Evolutionary conservation across 805 yeast genomes (phyloP).

Genomic region (Scheffersomyces ergatensis): DNA sequence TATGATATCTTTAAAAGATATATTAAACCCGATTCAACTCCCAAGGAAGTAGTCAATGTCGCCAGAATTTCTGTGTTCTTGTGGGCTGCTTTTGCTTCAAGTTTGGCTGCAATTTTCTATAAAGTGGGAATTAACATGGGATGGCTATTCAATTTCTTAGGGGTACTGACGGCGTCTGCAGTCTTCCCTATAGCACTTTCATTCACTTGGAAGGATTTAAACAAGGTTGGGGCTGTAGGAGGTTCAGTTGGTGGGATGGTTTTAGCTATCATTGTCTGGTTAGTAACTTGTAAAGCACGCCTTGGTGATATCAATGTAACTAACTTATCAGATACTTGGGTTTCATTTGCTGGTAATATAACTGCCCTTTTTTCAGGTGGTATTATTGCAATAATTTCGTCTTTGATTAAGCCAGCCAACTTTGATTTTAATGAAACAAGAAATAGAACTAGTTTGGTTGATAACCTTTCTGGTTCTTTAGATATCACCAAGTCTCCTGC

Average conservation of each 20-base stretch:
- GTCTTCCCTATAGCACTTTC: slow-evolving; percentile 21
- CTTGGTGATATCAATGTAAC: slow-evolving; percentile 33
- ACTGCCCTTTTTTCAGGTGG: slow-evolving; percentile 37
- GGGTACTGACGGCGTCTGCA: slow-evolving; percentile 24
- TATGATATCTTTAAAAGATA: slow-evolving; percentile 25
- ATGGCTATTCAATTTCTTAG: slow-evolving; percentile 34
- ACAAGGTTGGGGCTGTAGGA: slow-evolving; percentile 33
- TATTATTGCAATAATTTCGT: slow-evolving; percentile 23
- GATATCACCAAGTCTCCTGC: neutral
- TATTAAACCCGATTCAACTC: slow-evolving; percentile 18
- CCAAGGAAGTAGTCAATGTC: slow-evolving; percentile 19
- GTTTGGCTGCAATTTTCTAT: slow-evolving; percentile 18
- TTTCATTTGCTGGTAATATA: slow-evolving; percentile 41
- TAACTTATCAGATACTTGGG: slow-evolving; percentile 34
- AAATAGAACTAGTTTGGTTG: slow-evolving; percentile 24
- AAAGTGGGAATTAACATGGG: slow-evolving; percentile 30
- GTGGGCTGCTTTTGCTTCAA: slow-evolving; percentile 19
- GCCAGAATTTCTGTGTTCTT: slow-evolving; percentile 19
- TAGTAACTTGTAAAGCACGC: slow-evolving; percentile 31
- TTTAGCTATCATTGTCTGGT: slow-evolving; percentile 36
- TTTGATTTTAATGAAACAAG: slow-evolving; percentile 34
- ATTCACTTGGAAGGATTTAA: slow-evolving; percentile 30
- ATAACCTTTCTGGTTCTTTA: slow-evolving; percentile 1
- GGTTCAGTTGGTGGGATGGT: slow-evolving; percentile 37
- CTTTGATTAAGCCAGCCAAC: slow-evolving; percentile 37